A percentile compares a stretch with the other conserved stretches of the same genome.
Conservation (phyloP, 768 basidiomycete species). For the Postia placenta region DNA sequence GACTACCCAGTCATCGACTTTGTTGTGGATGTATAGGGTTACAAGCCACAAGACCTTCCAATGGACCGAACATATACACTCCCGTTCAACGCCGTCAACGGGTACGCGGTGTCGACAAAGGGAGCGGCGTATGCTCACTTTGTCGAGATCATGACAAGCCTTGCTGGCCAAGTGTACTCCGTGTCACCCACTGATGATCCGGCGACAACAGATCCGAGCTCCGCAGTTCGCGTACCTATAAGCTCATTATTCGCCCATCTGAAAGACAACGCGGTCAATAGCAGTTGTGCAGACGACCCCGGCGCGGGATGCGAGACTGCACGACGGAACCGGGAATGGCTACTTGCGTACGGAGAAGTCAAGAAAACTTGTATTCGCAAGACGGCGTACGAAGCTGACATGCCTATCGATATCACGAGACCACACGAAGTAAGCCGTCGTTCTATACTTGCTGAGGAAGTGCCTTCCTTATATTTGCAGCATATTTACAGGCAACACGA, state of each 20-base stretch:
- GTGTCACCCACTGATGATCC: not conserved
- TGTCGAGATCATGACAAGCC: not conserved
- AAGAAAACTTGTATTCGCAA: not conserved
- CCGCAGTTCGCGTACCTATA: not conserved
- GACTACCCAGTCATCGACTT: constrained; percentile 4
- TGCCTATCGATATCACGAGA: not conserved
- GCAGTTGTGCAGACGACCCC: not conserved
- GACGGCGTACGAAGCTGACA: not conserved
- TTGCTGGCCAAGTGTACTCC: not conserved
- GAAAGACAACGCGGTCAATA: not conserved
- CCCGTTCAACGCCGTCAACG: not conserved
- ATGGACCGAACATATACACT: not conserved
- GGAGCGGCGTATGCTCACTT: not conserved
- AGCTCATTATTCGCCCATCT: not conserved
- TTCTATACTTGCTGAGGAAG: not conserved
- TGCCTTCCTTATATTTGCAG: not conserved
- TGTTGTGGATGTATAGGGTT: not conserved
- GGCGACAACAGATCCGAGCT: not conserved
- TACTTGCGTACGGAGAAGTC: not conserved
- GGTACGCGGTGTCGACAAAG: not conserved
- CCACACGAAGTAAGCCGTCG: not conserved
- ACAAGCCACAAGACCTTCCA: not conserved
- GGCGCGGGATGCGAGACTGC: not conserved
- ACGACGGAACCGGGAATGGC: not conserved
- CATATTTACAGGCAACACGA: not conserved